Percentiles rank a stretch among this genome's conserved stretches.
Conservation (phyloP, 1,284 basidiomycete genomes). For the Boletus albobrunnescens region DNA sequence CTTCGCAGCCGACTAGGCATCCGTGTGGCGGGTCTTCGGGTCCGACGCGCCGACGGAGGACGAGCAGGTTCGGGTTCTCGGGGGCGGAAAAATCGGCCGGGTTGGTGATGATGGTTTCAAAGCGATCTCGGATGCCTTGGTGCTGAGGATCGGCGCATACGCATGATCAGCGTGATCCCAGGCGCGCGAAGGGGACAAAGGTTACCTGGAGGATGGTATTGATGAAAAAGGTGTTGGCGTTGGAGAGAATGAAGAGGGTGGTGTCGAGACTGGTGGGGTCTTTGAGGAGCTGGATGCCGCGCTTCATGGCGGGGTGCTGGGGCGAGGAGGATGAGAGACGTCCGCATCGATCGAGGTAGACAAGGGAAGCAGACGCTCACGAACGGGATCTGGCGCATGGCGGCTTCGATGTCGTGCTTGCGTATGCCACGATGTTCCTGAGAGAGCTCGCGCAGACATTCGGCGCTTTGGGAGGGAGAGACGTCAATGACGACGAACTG, state of each 20-base stretch:
- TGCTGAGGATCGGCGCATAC: slow-evolving; percentile 41
- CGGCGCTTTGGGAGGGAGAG: slow-evolving; percentile 47
- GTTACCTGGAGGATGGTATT: slow-evolving; percentile 80
- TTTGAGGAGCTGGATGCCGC: slow-evolving; percentile 80
- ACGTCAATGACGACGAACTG: not conserved
- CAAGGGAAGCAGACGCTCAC: slow-evolving; percentile 51
- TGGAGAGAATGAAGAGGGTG: slow-evolving; percentile 88
- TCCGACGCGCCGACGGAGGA: slow-evolving; percentile 73
- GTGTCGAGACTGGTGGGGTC: slow-evolving; percentile 54
- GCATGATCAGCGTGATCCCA: not conserved
- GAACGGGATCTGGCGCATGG: slow-evolving; percentile 82
- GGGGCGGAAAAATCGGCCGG: slow-evolving; percentile 76
- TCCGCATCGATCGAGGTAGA: not conserved
- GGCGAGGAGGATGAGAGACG: not conserved
- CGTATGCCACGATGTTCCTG: slow-evolving; percentile 60
- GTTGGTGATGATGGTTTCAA: slow-evolving; percentile 90
- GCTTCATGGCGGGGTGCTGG: slow-evolving; percentile 94
- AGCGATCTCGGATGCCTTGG: slow-evolving; percentile 70
- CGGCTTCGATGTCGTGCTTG: slow-evolving; percentile 71
- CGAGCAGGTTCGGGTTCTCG: slow-evolving; percentile 67
- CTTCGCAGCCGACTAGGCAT: slow-evolving; percentile 86
- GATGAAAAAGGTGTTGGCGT: slow-evolving; percentile 93
- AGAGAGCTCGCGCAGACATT: slow-evolving; percentile 63
- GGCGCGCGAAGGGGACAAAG: not conserved
- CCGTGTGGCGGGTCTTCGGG: slow-evolving; percentile 76